phyloP scores from a whole-genome alignment of 2,329 filamentous ascomycete genomes.

The Fusarium chlamydosporum region DNA sequence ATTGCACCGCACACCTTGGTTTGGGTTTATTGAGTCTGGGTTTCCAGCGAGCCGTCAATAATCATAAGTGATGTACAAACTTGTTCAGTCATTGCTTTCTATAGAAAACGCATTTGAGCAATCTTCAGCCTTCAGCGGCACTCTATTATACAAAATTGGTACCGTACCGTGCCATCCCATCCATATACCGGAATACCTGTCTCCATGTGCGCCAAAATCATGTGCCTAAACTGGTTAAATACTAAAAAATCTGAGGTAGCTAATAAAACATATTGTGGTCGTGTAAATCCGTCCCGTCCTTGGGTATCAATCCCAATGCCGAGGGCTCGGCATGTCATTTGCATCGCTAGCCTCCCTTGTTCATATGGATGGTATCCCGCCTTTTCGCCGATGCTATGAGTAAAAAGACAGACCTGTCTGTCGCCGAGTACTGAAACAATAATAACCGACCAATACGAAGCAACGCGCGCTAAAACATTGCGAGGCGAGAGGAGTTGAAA shows the following conservation, averaged over 20 bases:
- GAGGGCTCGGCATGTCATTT: constrained; percentile 20
- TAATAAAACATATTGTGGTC: constrained; percentile 19
- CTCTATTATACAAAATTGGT: constrained; percentile 11
- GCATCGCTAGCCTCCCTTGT: constrained; percentile 24
- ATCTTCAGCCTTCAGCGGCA: constrained; percentile 20
- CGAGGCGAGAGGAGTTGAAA: constrained; percentile 32
- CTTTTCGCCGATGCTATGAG: constrained; percentile 50
- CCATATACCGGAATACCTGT: constrained; percentile 17
- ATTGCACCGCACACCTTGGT: neutral
- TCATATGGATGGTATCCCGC: constrained; percentile 36
- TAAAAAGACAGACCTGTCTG: constrained; percentile 45
- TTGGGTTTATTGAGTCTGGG: neutral
- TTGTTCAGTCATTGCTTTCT: constrained; percentile 8
- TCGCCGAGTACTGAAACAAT: constrained; percentile 25
- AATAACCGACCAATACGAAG: constrained; percentile 37
- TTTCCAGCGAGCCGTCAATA: neutral
- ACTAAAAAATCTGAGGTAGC: constrained; percentile 9
- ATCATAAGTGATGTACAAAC: neutral
- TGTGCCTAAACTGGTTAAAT: constrained; percentile 9
- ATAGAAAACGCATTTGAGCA: constrained; percentile 30
- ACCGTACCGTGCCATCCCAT: constrained; percentile 1
- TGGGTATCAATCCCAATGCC: constrained; percentile 37
- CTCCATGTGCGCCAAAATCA: constrained; percentile 29
- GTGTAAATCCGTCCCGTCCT: constrained; percentile 15
- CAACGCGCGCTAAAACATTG: constrained; percentile 47